Percentiles rank a stretch among this genome's conserved stretches.
These are phyloP conservation scores for Candida methanosorbosa DNA, from an alignment of 805 yeast genomes.

Conservation along the genomic window DNA sequence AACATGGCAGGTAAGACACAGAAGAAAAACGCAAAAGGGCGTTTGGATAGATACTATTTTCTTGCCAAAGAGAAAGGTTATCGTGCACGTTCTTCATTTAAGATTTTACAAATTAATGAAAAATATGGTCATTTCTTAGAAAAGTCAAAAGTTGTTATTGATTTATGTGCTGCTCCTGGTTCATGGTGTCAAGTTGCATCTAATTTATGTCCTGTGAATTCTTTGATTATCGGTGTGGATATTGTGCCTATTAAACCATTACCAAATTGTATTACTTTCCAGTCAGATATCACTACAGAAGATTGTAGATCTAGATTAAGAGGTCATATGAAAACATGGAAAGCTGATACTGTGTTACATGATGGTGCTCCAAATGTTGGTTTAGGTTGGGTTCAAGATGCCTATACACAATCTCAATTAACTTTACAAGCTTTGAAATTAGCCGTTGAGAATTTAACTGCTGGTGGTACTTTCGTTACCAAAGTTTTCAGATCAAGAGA, in stretches of 20 bases:
- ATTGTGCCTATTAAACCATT: constrained; percentile 95
- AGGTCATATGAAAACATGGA: constrained; percentile 97
- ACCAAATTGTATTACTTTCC: constrained; percentile 91
- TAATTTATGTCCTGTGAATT: constrained; percentile 83
- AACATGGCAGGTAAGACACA: constrained; percentile 65
- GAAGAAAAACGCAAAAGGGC: constrained; percentile 96
- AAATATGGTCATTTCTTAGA: constrained; percentile 94
- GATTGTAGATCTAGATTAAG: constrained; percentile 92
- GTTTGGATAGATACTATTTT: constrained; percentile 94
- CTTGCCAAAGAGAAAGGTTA: constrained; percentile 97
- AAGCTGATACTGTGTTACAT: constrained; percentile 94
- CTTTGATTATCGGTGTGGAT: constrained; percentile 97
- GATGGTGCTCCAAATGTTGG: constrained; percentile 99
- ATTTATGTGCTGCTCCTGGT: constrained; percentile 98
- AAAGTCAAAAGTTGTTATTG: constrained; percentile 91
- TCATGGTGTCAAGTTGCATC: constrained; percentile 99
- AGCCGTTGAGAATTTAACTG: constrained; percentile 85
- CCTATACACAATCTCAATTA: constrained; percentile 94
- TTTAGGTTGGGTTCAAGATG: constrained; percentile 99
- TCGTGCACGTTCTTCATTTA: constrained; percentile 97
- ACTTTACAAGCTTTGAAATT: constrained; percentile 88
- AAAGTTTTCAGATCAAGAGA: constrained; percentile 98
- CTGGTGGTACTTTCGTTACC: constrained; percentile 94
- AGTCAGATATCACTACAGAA: constrained; percentile 95
- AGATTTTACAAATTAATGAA: constrained; percentile 89